Evolutionary conservation across 441 rosid species (phyloP).

Genomic region (Mallotus repandus): DNA sequence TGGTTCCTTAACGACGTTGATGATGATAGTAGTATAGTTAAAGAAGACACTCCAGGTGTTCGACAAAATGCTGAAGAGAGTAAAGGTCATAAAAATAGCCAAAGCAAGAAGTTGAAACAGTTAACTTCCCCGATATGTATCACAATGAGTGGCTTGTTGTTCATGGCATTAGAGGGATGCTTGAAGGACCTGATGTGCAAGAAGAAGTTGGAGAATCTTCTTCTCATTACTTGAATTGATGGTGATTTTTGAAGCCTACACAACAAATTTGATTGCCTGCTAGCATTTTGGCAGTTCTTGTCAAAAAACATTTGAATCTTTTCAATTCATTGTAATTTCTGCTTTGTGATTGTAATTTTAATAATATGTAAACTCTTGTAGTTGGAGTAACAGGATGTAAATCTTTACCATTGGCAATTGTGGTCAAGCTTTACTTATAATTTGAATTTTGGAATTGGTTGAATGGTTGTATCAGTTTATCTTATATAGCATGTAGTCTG

Average conservation of each 20-base stretch:
- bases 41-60: too few relatives aligned
- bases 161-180: constrained; percentile 34
- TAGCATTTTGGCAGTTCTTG: background rate
- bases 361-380: background rate
- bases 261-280: background rate
- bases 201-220: background rate
- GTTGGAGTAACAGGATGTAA: background rate
- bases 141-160: constrained; percentile 34
- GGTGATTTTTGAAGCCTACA: background rate
- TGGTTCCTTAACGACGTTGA: too few relatives aligned
- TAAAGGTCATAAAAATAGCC: too few relatives aligned
- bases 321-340: too few relatives aligned
- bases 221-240: background rate
- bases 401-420: background rate
- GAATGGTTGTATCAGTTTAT: background rate
- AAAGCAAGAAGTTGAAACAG: too few relatives aligned
- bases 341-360: background rate
- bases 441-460: too few relatives aligned
- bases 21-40: too few relatives aligned
- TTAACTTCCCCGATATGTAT: constrained; percentile 32
- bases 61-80: too few relatives aligned
- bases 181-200: constrained; percentile 15
- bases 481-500: background rate
- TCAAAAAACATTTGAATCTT: background rate
- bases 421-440: too few relatives aligned